A percentile compares a stretch with the other conserved stretches of the same genome.
phyloP scores from a whole-genome alignment of 1,284 basidiomycete species.

The Austropuccinia psidii region DNA sequence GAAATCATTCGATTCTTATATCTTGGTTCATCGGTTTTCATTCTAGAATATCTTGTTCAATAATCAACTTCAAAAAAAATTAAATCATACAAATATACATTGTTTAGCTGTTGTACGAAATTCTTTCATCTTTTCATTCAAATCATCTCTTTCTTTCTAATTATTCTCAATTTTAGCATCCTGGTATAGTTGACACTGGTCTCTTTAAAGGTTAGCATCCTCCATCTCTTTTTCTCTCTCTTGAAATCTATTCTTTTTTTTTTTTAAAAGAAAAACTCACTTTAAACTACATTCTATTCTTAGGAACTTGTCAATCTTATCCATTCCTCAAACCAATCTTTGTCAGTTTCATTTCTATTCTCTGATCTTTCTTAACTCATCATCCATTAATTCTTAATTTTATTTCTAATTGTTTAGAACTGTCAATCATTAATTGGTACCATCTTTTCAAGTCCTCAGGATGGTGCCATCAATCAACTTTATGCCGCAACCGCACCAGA shows the following conservation, averaged over 20 bases:
- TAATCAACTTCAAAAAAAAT: conserved; percentile 11
- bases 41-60: conserved; percentile 33
- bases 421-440: not conserved
- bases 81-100: conserved; percentile 22
- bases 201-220: not conserved
- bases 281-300: not conserved
- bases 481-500: conserved; percentile 27
- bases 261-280: not conserved
- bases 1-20: not conserved
- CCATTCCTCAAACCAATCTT: not conserved
- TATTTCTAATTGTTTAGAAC: not conserved
- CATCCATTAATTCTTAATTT: not conserved
- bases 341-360: not conserved
- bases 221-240: not conserved
- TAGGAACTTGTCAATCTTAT: not conserved
- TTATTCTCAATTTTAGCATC: conserved; percentile 3
- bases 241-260: not conserved
- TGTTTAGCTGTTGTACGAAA: conserved; percentile 26
- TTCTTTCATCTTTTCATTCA: no score
- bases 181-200: conserved; percentile 22
- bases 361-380: not conserved
- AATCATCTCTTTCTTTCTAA: not conserved
- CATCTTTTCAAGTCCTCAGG: not conserved
- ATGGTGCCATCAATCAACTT: conserved; percentile 20
- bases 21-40: not conserved